A percentile compares a stretch with the other conserved stretches of the same genome.
These are phyloP conservation scores for Abrus pulchellus DNA, from an alignment of 306 rosid genomes.

Conservation along the genomic window DNA sequence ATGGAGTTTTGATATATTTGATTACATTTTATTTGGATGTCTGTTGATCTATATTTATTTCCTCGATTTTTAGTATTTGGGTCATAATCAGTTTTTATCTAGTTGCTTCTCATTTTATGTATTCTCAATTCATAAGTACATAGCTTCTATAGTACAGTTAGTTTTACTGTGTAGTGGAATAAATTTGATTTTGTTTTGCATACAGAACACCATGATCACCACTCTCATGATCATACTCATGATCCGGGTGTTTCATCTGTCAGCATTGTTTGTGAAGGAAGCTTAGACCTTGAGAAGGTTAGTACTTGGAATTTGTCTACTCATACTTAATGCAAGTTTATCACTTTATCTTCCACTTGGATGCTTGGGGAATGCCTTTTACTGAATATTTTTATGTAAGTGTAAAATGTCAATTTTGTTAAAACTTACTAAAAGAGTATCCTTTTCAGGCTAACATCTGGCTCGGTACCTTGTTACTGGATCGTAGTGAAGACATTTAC, in stretches of 20 bases:
- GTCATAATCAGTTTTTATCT: conserved; percentile 1
- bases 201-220: conserved; percentile 80
- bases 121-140: conserved; percentile 12
- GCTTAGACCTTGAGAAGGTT: conserved; percentile 97
- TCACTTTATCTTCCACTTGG: conserved; percentile 37
- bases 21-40: conserved; percentile 4
- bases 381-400: conserved; percentile 20
- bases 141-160: not conserved
- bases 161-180: not conserved
- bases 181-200: conserved; percentile 31
- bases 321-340: not conserved
- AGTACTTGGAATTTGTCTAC: conserved; percentile 35
- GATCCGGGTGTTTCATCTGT: conserved; percentile 97
- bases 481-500: conserved; percentile 90
- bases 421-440: conserved; percentile 11
- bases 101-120: conserved; percentile 14
- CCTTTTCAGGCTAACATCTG: conserved; percentile 85
- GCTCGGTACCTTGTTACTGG: conserved; percentile 90
- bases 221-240: conserved; percentile 84
- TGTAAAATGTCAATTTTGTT: not conserved
- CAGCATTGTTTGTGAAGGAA: conserved; percentile 97
- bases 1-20: not conserved
- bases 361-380: conserved; percentile 24
- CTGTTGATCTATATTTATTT: conserved; percentile 20
- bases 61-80: not conserved